Evolutionary conservation across 306 rosid genomes (phyloP).

Genomic region (Hylodesmum podocarpum): DNA sequence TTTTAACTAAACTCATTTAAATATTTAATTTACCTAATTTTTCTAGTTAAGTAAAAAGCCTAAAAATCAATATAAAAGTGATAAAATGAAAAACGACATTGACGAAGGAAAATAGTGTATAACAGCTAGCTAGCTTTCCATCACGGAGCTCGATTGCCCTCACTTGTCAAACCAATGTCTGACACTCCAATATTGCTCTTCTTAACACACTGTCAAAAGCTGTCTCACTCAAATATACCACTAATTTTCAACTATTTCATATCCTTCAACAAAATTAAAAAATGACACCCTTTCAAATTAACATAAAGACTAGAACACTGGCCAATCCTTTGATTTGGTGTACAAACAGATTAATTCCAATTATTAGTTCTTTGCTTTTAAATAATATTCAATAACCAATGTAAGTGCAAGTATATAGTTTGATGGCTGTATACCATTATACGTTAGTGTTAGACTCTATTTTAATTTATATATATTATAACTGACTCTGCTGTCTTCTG

Average conservation of each 20-base stretch:
- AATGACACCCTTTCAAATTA: too few relatives aligned
- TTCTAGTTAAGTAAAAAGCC: too few relatives aligned
- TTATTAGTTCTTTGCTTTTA: background rate
- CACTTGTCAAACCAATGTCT: slow-evolving; percentile 22
- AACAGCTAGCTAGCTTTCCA: background rate
- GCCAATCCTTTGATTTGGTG: background rate
- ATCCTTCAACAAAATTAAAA: too few relatives aligned
- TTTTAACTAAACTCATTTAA: too few relatives aligned
- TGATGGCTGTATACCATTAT: background rate
- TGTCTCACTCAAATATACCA: background rate
- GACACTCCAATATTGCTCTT: slow-evolving; percentile 8
- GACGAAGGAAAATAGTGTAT: background rate
- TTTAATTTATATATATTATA: too few relatives aligned
- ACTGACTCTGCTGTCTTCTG: too few relatives aligned
- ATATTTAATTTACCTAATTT: too few relatives aligned
- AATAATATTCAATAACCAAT: background rate
- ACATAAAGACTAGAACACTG: background rate
- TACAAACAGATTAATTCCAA: background rate
- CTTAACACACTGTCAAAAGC: background rate
- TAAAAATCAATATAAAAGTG: background rate
- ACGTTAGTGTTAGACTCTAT: too few relatives aligned
- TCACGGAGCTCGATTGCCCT: background rate
- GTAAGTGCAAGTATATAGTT: background rate
- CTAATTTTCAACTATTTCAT: background rate
- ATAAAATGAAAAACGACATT: background rate